Evolutionary conservation across 768 basidiomycete species (phyloP).

Genomic region (Auriscalpium microsporum): DNA sequence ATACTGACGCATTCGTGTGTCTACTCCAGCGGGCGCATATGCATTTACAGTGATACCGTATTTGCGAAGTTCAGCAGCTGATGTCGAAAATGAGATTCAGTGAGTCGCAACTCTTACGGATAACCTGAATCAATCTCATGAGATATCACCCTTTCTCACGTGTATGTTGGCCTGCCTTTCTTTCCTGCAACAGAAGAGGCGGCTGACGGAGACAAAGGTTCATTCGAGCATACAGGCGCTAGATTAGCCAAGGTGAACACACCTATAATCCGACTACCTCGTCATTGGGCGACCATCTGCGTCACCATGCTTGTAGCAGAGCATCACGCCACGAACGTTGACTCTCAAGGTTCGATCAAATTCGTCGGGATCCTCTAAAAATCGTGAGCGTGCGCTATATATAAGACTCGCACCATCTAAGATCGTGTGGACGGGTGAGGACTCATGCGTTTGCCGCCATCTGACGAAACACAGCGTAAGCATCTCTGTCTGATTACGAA

Average conservation of each 20-base stretch:
- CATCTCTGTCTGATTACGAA: neutral
- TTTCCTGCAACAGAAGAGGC: conserved; percentile 9
- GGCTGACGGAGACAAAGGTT: neutral
- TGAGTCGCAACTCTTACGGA: neutral
- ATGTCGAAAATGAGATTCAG: neutral
- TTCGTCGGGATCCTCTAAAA: neutral
- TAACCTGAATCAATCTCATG: neutral
- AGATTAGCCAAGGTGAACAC: no score
- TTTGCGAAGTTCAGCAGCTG: conserved; percentile 12
- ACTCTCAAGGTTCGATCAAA: conserved; percentile 5
- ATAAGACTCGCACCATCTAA: neutral
- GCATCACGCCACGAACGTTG: conserved; percentile 12
- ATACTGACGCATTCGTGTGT: conserved; percentile 12
- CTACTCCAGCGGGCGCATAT: conserved; percentile 15
- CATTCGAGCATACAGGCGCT: neutral
- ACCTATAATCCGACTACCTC: conserved; percentile 13
- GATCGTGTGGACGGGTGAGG: neutral
- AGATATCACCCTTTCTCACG: no score
- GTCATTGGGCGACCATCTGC: conserved; percentile 15
- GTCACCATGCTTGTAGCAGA: conserved; percentile 17
- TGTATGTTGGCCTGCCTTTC: neutral
- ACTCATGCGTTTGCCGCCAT: conserved; percentile 13
- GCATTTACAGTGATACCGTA: conserved; percentile 19
- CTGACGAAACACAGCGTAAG: neutral
- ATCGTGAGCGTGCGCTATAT: neutral